These are phyloP conservation scores for Linum usitatissimum DNA, from an alignment of 345 rosid genomes.

Conservation along the genomic window DNA sequence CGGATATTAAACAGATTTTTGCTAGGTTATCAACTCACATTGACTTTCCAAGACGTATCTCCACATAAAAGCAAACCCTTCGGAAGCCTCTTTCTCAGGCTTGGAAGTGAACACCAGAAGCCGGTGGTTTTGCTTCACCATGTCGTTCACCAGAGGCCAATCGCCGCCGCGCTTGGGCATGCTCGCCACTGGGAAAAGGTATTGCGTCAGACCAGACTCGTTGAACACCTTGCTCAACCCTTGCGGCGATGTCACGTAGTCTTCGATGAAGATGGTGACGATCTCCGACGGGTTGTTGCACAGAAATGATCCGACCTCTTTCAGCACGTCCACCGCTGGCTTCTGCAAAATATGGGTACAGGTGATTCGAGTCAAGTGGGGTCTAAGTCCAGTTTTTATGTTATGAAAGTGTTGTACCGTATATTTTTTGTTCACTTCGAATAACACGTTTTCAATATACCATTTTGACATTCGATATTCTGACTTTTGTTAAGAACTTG, in stretches of 20 bases:
- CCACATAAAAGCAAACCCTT: conserved; percentile 88
- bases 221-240: conserved; percentile 80
- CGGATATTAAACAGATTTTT: too few relatives aligned
- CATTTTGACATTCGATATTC: too few relatives aligned
- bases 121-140: conserved; percentile 74
- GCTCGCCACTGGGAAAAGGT: conserved; percentile 53
- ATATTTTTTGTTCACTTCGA: too few relatives aligned
- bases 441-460: too few relatives aligned
- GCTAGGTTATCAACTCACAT: conserved; percentile 36
- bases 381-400: too few relatives aligned
- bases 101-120: conserved; percentile 81
- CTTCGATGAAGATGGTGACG: conserved; percentile 85
- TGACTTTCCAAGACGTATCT: conserved; percentile 75
- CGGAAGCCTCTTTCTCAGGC: conserved; percentile 64
- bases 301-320: conserved; percentile 59
- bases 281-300: conserved; percentile 69
- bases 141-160: conserved; percentile 88
- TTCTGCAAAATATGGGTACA: conserved; percentile 28
- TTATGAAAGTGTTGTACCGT: too few relatives aligned
- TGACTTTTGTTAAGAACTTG: too few relatives aligned
- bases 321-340: conserved; percentile 73
- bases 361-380: too few relatives aligned
- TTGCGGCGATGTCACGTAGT: conserved; percentile 61
- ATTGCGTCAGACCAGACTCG: conserved; percentile 60
- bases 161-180: conserved; percentile 80